Conservation (phyloP, 345 rosid species). For the Salix brachista region DNA sequence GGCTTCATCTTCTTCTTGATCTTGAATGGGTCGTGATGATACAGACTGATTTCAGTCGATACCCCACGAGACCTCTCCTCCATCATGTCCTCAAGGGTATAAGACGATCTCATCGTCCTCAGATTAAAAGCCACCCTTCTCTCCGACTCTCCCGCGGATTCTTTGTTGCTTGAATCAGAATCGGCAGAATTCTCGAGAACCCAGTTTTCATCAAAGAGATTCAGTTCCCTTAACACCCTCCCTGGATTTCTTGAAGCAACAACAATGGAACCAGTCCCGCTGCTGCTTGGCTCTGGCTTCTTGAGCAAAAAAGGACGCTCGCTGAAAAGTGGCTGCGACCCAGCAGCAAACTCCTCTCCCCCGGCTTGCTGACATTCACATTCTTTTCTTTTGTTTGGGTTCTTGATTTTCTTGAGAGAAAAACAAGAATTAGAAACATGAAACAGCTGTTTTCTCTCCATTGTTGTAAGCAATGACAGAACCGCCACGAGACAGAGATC, state of each 20-base stretch:
- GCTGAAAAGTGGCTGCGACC: neutral
- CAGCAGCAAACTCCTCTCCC: neutral
- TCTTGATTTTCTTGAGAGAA: neutral
- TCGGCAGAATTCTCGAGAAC: neutral
- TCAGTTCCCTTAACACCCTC: neutral
- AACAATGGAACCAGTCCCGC: neutral
- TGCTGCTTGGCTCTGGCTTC: neutral
- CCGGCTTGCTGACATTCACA: neutral
- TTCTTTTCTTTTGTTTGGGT: neutral
- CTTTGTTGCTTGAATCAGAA: neutral
- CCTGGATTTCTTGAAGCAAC: neutral
- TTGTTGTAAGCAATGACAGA: neutral
- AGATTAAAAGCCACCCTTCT: neutral
- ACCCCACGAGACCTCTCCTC: neutral
- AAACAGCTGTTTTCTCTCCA: neutral
- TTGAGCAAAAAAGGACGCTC: neutral
- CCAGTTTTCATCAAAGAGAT: neutral
- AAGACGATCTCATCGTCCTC: neutral
- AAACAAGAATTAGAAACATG: neutral
- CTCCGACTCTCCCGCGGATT: neutral
- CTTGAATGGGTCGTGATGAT: neutral
- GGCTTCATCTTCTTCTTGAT: slow-evolving; percentile 11
- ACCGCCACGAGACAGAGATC: neutral
- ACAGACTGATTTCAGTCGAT: neutral
- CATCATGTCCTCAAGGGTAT: neutral